Evolutionary conservation across 768 basidiomycete genomes (phyloP).

Genomic region (Rubroboletus satanas): DNA sequence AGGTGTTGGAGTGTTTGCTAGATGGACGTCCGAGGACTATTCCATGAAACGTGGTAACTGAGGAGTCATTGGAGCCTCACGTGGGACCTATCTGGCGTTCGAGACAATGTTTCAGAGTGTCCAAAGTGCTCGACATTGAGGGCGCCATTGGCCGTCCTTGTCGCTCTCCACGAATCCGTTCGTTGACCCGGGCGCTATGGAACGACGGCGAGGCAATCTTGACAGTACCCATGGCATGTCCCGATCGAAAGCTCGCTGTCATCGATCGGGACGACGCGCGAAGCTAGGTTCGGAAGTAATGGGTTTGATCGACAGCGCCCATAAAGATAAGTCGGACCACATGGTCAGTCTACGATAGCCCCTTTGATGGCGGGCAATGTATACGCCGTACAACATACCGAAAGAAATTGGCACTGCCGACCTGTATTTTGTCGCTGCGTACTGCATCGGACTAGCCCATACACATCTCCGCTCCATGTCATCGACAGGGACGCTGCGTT

Average conservation of each 20-base stretch:
- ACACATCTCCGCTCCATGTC: constrained; percentile 5
- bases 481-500: constrained; percentile 5
- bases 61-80: not conserved
- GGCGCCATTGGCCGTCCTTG: not conserved
- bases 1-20: not conserved
- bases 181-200: not conserved
- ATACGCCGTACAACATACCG: not conserved
- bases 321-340: not conserved
- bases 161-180: not conserved
- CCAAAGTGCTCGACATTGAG: constrained; percentile 8
- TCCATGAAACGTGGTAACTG: constrained; percentile 14
- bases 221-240: constrained; percentile 14
- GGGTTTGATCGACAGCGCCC: constrained; percentile 1
- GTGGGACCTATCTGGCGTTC: constrained; percentile 8
- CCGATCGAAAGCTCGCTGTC: constrained; percentile 20
- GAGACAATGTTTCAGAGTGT: constrained; percentile 15
- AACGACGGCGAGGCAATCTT: not conserved
- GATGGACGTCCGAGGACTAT: constrained; percentile 30
- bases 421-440: not conserved
- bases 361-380: not conserved
- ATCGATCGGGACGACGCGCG: constrained; percentile 15
- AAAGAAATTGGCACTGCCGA: not conserved
- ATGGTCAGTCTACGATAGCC: not conserved
- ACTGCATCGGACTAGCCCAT: not conserved
- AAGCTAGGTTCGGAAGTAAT: constrained; percentile 15